phyloP scores from a whole-genome alignment of 805 yeast genomes.

The Candida ulmi region DNA sequence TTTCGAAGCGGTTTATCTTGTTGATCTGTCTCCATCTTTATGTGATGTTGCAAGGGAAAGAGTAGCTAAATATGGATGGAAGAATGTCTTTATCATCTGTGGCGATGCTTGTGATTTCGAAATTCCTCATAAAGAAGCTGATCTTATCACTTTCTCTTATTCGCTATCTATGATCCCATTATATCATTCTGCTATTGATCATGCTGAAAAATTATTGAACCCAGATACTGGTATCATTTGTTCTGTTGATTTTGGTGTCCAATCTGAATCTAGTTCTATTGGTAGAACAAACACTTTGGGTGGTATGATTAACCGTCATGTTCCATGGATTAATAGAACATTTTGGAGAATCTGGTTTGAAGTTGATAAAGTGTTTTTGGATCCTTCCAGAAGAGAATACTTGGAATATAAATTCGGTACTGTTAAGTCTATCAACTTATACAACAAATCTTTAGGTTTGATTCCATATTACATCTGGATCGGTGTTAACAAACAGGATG shows the following conservation, averaged over 20 bases:
- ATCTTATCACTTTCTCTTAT: constrained; percentile 72
- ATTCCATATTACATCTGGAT: constrained; percentile 84
- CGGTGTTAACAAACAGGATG: constrained; percentile 59
- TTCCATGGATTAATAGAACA: constrained; percentile 71
- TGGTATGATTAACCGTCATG: constrained; percentile 64
- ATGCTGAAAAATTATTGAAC: constrained; percentile 47
- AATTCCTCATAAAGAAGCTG: constrained; percentile 49
- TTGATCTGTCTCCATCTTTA: constrained; percentile 73
- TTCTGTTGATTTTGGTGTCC: constrained; percentile 79
- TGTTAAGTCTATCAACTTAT: constrained; percentile 62
- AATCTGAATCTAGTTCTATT: constrained; percentile 53
- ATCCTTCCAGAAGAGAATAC: constrained; percentile 76
- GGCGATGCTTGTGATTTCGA: constrained; percentile 73
- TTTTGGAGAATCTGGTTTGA: constrained; percentile 90
- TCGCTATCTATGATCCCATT: constrained; percentile 84
- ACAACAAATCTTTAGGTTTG: constrained; percentile 59
- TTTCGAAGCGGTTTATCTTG: constrained; percentile 64
- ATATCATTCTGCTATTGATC: constrained; percentile 73
- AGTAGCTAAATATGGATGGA: constrained; percentile 42
- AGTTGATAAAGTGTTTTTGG: constrained; percentile 73
- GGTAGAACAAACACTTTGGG: constrained; percentile 74
- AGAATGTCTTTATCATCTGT: constrained; percentile 60
- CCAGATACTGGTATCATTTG: constrained; percentile 56
- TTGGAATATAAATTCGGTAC: constrained; percentile 82
- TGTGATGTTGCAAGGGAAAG: constrained; percentile 66